Base-by-base conservation (phyloP, 1,284 basidiomycete genomes). In the Tremellales sp. region DNA sequence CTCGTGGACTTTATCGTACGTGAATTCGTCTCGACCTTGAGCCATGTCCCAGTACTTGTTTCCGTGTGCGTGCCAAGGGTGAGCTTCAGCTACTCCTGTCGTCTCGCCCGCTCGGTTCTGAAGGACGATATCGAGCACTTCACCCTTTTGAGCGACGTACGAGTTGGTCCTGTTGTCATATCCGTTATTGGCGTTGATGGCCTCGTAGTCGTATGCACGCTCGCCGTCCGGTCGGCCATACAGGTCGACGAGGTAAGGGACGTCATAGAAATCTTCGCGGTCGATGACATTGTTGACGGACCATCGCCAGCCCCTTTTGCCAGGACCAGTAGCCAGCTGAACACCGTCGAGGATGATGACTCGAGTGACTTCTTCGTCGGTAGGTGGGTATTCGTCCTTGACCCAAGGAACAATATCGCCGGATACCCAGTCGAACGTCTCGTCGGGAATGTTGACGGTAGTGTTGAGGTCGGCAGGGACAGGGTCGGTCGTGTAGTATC, bases 11-110 rank as follows among this genome's bases (percentile, higher is more conserved):
- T 49, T 44, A 21, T 31, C 43, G 17, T 54, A 54, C 19, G 44
- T 39, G 42, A 54, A 54, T 35, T 54, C 46, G 19, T 49, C 53
- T 7, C 25, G 31, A 4, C 49, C 53, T 3, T n/a, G 23, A n/a
- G 45, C 49, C 49, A 54, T 54, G 27, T 54, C 49, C 53, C 53
- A 54, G 26, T 54, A 54, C 44, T 54, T 54, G 12, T 26, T 33
- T 15, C 53, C 53, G 25, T 54, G 53, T 8, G 36, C 21, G 39
- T 54, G 53, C 48, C 48, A 54, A 17, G 53, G 49, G 29, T 54
- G 53, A 15, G 53, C 31, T 22, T 54, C 53, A 15, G 40, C 53
- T 33, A 48, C 29, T 11, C 49, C 49, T 15, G 41, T 22, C 8
- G 45, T 46, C 13, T 24, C 41, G 3, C 51, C 46, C 15, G 51